Percentiles rank a stretch among this genome's conserved stretches.
These are phyloP conservation scores for Ascochyta fabae DNA, from an alignment of 2,329 filamentous ascomycete species.

Conservation along the genomic window DNA sequence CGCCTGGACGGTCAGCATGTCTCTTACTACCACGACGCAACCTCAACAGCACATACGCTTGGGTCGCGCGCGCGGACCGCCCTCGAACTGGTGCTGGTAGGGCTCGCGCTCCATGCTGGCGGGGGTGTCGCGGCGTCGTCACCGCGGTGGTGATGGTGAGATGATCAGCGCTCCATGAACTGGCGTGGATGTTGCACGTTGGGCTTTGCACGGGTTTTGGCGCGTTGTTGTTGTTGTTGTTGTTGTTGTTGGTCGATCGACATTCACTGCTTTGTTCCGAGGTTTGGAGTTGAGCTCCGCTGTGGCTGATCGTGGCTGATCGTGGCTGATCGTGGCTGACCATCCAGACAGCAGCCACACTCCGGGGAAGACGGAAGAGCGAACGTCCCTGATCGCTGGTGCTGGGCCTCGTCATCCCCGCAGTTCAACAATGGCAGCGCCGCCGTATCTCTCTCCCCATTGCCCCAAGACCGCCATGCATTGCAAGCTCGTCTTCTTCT, in stretches of 20 bases:
- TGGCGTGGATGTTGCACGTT: background rate
- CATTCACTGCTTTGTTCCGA: background rate
- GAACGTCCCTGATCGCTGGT: background rate
- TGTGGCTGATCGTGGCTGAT: background rate
- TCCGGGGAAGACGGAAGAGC: background rate
- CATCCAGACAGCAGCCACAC: too few relatives aligned
- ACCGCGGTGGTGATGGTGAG: background rate
- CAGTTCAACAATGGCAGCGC: conserved; percentile 13
- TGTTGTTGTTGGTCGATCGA: too few relatives aligned
- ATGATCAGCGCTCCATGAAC: conserved; percentile 4
- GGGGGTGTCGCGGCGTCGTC: background rate
- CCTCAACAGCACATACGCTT: conserved; percentile 34
- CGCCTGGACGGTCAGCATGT: conserved; percentile 61
- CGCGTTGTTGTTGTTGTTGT: too few relatives aligned
- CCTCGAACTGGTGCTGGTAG: conserved; percentile 44
- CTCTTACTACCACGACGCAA: background rate
- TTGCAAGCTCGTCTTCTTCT: background rate
- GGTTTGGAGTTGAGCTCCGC: conserved; percentile 3
- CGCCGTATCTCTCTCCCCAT: background rate
- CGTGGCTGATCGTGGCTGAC: background rate
- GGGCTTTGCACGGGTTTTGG: too few relatives aligned
- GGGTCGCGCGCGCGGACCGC: conserved; percentile 41
- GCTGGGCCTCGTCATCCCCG: conserved; percentile 6
- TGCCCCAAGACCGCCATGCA: conserved; percentile 20
- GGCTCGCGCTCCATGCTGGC: conserved; percentile 47